Evolutionary conservation across 2,329 filamentous ascomycete species (phyloP).

Genomic region (Bipolaris sorokiniana): DNA sequence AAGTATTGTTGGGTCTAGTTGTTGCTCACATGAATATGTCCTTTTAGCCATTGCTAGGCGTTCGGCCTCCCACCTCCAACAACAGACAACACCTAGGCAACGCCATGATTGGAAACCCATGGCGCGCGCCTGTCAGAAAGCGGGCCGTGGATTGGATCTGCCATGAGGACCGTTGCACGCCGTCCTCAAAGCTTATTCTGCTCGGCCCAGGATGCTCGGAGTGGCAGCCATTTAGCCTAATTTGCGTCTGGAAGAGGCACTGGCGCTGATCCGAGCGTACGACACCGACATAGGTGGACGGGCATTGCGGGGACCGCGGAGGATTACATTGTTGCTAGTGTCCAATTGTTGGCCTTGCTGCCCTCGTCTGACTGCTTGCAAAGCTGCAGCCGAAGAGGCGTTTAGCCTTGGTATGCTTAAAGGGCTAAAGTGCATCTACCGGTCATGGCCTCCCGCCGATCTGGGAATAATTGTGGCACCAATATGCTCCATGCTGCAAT

Average conservation of each 20-base stretch:
- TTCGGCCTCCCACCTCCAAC: neutral
- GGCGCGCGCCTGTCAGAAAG: neutral
- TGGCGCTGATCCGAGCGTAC: constrained; percentile 7
- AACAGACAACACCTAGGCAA: neutral
- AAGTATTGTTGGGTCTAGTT: neutral
- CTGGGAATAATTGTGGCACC: constrained; percentile 12
- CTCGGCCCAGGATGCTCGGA: constrained; percentile 5
- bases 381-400: constrained; percentile 9
- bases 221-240: constrained; percentile 21
- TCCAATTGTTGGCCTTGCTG: constrained; percentile 5
- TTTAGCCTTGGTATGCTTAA: constrained; percentile 19
- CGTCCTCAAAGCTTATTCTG: constrained; percentile 3
- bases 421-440: constrained; percentile 12
- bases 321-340: neutral
- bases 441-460: constrained; percentile 7
- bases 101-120: neutral
- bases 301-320: constrained; percentile 6
- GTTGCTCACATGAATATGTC: neutral
- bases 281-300: constrained; percentile 11
- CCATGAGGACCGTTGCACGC: neutral
- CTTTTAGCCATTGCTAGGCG: constrained; percentile 2
- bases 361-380: constrained; percentile 3
- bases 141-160: neutral
- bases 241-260: constrained; percentile 11
- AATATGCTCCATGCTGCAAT: constrained; percentile 14